Evolutionary conservation across 164 flowering plant genomes (phyloP), one percentile per base, ranked within the genome.

Genomic region (Paratinospora sagittata): DNA sequence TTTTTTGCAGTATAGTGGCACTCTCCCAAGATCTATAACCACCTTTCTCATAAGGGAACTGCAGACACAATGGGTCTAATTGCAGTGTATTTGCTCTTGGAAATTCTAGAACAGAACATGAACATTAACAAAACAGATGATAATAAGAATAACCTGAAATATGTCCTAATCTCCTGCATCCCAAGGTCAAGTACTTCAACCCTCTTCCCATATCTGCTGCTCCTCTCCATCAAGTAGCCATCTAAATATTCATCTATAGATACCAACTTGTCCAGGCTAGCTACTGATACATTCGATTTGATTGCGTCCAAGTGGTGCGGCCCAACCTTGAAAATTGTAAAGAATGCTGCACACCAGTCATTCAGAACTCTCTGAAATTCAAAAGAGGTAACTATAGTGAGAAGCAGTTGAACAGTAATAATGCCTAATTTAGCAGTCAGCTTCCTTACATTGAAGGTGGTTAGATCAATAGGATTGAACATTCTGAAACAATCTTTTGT

Each of bases 21-120:
- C 24, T 8, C 43, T 58, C 36, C 30, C 41, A 19, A 63, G 34
- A 26, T 6, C 43, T n/a, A 6, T 60, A 70, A 30, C 23, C 55
- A 68, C 34, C 34, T 4, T 69, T 39, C 11, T 86, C 75, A 84
- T 37, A 82, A 62, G 30, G 87, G 71, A 36, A 85, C 68, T 41
- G 84, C 63, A 23, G 85, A 71, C 61, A 80, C 83, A 77, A 78
- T 63, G 63, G 86, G 83, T 74, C 89, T 81, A n/a, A 68, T 67
- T 70, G 76, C 12, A 34, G 74, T 76, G 63, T n/a, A 78, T 80
- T 87, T 89, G 82, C 82, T 82, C 84, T 87, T 96, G 24, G 96
- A 84, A 67, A 95, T 90, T 82, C 97, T 90, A n/a, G 95, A 84
- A 79, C 94, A 96, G 76, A 96, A 91, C 97, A 96, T 92, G 83